phyloP scores from a whole-genome alignment of 1,284 basidiomycete species.

The Microbotryomycetes sp. region DNA sequence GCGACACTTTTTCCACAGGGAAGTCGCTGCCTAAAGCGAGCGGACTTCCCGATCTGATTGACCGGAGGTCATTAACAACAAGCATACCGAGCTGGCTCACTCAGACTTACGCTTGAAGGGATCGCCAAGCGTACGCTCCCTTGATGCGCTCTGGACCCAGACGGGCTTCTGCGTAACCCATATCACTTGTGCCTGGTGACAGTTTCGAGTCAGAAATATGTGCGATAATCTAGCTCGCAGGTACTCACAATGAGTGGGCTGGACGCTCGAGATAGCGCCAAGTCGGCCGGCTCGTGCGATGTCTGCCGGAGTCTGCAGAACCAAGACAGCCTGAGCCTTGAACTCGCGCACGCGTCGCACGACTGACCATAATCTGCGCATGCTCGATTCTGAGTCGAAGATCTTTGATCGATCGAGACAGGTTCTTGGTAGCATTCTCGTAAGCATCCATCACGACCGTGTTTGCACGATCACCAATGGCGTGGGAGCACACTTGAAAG shows the following conservation, averaged over 20 bases:
- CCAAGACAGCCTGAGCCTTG: background rate
- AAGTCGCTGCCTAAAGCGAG: conserved; percentile 85
- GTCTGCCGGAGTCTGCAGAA: conserved; percentile 52
- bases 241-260: conserved; percentile 68
- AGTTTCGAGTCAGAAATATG: background rate
- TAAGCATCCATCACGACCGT: conserved; percentile 71
- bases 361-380: conserved; percentile 64
- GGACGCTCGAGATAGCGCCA: conserved; percentile 83
- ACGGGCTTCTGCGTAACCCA: conserved; percentile 78
- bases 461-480: conserved; percentile 86
- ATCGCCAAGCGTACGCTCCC: conserved; percentile 82
- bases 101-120: conserved; percentile 57
- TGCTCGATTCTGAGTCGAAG: conserved; percentile 79
- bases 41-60: conserved; percentile 42
- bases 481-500: conserved; percentile 63
- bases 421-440: conserved; percentile 58
- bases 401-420: conserved; percentile 34
- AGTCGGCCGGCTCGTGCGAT: conserved; percentile 61
- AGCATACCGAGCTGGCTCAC: background rate
- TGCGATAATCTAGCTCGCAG: background rate
- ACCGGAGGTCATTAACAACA: background rate
- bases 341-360: background rate
- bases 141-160: conserved; percentile 70
- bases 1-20: conserved; percentile 77
- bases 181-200: conserved; percentile 59